These are phyloP conservation scores for Daldinia vernicosa DNA, from an alignment of 495 filamentous ascomycete genomes.

Conservation along the genomic window DNA sequence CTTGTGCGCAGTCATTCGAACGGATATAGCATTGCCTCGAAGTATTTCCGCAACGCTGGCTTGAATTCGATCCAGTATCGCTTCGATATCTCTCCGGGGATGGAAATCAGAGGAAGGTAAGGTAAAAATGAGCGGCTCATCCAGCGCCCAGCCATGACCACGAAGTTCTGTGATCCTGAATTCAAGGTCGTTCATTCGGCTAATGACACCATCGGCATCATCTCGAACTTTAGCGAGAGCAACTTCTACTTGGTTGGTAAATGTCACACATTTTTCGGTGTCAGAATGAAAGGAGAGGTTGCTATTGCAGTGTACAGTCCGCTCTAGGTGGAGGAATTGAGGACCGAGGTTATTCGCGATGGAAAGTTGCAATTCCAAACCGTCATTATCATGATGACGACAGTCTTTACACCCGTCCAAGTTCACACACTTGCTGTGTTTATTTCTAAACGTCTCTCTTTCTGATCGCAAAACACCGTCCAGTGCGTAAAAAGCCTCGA, in stretches of 20 bases:
- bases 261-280: slow-evolving; percentile 48
- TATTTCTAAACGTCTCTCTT: slow-evolving; percentile 47
- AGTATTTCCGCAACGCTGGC: slow-evolving; percentile 57
- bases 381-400: slow-evolving; percentile 48
- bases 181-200: slow-evolving; percentile 53
- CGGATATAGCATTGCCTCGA: slow-evolving; percentile 52
- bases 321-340: slow-evolving; percentile 45
- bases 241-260: slow-evolving; percentile 47
- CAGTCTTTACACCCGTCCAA: slow-evolving; percentile 41
- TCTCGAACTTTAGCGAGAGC: slow-evolving; percentile 43
- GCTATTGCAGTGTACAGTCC: slow-evolving; percentile 51
- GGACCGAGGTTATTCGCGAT: slow-evolving; percentile 56
- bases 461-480: slow-evolving; percentile 49
- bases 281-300: slow-evolving; percentile 51
- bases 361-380: slow-evolving; percentile 50
- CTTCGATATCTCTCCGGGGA: slow-evolving; percentile 51
- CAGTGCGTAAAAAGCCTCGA: slow-evolving; percentile 49
- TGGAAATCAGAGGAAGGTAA: slow-evolving; percentile 46
- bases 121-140: slow-evolving; percentile 50
- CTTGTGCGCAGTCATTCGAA: slow-evolving; percentile 56
- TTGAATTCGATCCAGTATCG: slow-evolving; percentile 56
- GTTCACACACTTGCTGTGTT: slow-evolving; percentile 39
- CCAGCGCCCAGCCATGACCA: slow-evolving; percentile 51
- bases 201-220: slow-evolving; percentile 48
- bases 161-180: slow-evolving; percentile 54